A percentile compares a stretch with the other conserved stretches of the same genome.
Evolutionary conservation across 257 asterid genomes (phyloP).

Genomic region (Ligustrum vulgare): DNA sequence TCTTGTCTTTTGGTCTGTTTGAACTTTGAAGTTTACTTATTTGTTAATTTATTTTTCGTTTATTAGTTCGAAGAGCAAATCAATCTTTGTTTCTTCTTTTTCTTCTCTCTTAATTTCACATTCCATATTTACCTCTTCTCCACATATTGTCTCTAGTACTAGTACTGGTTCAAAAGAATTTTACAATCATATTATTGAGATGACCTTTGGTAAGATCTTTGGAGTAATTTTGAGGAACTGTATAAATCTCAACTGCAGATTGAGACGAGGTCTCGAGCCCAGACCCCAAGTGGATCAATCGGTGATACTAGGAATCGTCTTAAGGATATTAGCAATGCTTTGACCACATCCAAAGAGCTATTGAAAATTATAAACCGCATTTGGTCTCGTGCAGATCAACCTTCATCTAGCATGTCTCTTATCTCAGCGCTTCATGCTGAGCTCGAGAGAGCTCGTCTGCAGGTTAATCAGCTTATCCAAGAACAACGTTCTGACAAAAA

Average conservation of each 20-base stretch:
- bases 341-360: conserved; percentile 92
- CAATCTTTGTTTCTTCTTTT: background rate
- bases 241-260: conserved; percentile 42
- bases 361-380: conserved; percentile 79
- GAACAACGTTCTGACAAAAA: conserved; percentile 61
- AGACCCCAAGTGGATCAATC: conserved; percentile 51
- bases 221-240: background rate
- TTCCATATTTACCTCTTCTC: background rate
- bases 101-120: background rate
- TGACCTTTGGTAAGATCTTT: conserved; percentile 4
- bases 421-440: conserved; percentile 91
- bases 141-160: background rate
- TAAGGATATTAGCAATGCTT: conserved; percentile 80
- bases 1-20: conserved; percentile 1
- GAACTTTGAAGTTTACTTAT: background rate
- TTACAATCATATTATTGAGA: background rate
- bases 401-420: conserved; percentile 78
- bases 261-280: conserved; percentile 78
- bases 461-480: conserved; percentile 76
- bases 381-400: conserved; percentile 78
- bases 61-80: background rate
- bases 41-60: background rate
- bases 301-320: conserved; percentile 49
- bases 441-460: conserved; percentile 92
- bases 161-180: background rate